These are phyloP conservation scores for Nakaseomyces kungkrabaensis DNA, from an alignment of 1,139 yeast species.

Conservation along the genomic window DNA sequence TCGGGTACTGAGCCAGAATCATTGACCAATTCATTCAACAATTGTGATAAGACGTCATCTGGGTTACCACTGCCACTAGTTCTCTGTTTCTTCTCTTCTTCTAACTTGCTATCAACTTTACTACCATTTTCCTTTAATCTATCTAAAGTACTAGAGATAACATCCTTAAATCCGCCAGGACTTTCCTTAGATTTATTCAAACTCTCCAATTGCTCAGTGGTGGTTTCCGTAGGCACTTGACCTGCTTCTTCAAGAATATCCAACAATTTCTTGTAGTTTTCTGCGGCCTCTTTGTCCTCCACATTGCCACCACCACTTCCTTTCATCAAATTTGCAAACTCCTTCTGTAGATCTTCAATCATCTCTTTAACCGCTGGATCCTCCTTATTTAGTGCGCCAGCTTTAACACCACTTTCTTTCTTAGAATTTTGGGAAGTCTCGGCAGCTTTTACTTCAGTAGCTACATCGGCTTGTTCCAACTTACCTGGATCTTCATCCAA, in stretches of 20 bases:
- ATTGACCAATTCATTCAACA: constrained; percentile 35
- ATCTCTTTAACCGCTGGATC: constrained; percentile 19
- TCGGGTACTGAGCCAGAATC: constrained; percentile 40
- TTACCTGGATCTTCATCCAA: constrained; percentile 73
- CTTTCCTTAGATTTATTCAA: constrained; percentile 27
- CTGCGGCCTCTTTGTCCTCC: constrained; percentile 37
- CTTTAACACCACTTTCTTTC: background rate
- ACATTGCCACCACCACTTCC: constrained; percentile 14
- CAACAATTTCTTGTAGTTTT: constrained; percentile 40
- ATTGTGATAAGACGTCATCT: constrained; percentile 52
- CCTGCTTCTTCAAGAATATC: constrained; percentile 50
- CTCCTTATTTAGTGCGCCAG: constrained; percentile 3
- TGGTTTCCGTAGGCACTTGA: constrained; percentile 37
- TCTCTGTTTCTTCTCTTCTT: constrained; percentile 31
- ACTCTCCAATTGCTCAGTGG: constrained; percentile 43
- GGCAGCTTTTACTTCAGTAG: constrained; percentile 2
- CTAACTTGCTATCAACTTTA: constrained; percentile 52
- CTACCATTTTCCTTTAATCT: constrained; percentile 64
- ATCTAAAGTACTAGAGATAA: constrained; percentile 73
- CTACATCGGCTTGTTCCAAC: constrained; percentile 15
- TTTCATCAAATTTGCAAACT: constrained; percentile 20
- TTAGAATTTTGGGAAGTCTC: constrained; percentile 5
- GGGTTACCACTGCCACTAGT: constrained; percentile 26
- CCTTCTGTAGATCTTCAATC: constrained; percentile 22
- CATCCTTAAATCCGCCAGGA: constrained; percentile 48